A percentile compares a stretch with the other conserved stretches of the same genome.
Evolutionary conservation across 108 stramenopile species (phyloP).

Genomic region (Hondaea fermentalgiana): DNA sequence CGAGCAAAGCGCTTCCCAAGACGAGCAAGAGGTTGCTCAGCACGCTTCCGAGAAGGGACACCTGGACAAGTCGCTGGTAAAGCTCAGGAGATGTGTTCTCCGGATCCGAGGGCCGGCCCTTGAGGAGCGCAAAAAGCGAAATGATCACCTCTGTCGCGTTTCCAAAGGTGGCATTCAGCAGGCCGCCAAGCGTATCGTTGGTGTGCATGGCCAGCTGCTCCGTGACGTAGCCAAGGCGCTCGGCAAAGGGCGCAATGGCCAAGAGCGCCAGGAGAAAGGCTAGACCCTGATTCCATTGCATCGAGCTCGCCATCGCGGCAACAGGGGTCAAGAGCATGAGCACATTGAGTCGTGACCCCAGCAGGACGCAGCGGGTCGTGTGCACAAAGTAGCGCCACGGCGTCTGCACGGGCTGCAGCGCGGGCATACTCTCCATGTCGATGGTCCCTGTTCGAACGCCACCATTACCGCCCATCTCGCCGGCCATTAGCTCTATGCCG

Average conservation of each 20-base stretch:
- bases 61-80: conserved; percentile 74
- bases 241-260: not conserved
- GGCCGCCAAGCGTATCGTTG: conserved; percentile 78
- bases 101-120: conserved; percentile 34
- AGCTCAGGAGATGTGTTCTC: not conserved
- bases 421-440: too few relatives aligned
- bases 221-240: conserved; percentile 71
- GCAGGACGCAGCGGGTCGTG: not conserved
- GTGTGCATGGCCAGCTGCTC: conserved; percentile 85
- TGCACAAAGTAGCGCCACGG: too few relatives aligned
- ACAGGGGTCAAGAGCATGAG: not conserved
- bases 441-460: too few relatives aligned
- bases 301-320: not conserved
- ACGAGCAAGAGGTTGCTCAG: conserved; percentile 76
- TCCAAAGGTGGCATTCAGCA: conserved; percentile 85
- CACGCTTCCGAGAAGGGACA: conserved; percentile 76
- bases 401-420: too few relatives aligned
- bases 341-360: not conserved
- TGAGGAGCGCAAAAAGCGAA: conserved; percentile 66
- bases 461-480: too few relatives aligned
- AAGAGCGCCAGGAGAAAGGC: not conserved
- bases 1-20: conserved; percentile 69
- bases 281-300: not conserved
- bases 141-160: conserved; percentile 83
- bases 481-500: too few relatives aligned